Evolutionary conservation across 768 basidiomycete genomes (phyloP), one percentile per base, ranked within the genome.

Genomic region (Hygrocybe punicea): DNA sequence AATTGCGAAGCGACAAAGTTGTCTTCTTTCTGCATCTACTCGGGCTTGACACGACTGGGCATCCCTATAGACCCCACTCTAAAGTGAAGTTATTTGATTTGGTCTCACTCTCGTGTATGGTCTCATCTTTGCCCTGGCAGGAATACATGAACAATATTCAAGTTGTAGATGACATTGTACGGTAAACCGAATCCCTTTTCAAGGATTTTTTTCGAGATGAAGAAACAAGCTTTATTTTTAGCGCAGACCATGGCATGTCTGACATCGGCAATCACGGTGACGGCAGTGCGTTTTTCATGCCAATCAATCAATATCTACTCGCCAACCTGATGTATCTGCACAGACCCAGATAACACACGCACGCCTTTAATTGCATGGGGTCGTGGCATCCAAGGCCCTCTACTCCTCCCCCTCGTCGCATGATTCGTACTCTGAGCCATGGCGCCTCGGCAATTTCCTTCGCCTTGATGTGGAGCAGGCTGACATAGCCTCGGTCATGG

Each of bases 231-330:
- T 93, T 80, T 65, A 71, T 93, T 33, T 93, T 91, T 67, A 93
- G 89, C 2, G 89, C 92, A 0, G 92, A 94, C 68, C 92, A 94
- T 65, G 92, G 92, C 9, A 94, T 94, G 91, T 89, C 88, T 4
- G 81, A 77, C 33, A 87, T 91, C 53, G 92, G 92, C 11, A 93
- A 93, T 65, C 92, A 94, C 57, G 92, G 91, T 3, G 91, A 94
- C 59, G 91, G 92, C 36, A 85, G 89, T 88, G 64, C 49, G 10
- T 44, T 10, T 33, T 9, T 52, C 24, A 49, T 34, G 29, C 44
- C 19, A 33, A 11, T 16, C n/a, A n/a, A 37, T 49, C 21, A 44
- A 53, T 57, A 29, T 47, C n/a, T n/a, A n/a, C n/a, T n/a, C n/a
- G n/a, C n/a, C 62, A 9, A 42, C n/a, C 17, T 24, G 29, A 42